Conservation (phyloP, 1,139 yeast genomes). For the Hyphopichia pseudoburtonii region DNA sequence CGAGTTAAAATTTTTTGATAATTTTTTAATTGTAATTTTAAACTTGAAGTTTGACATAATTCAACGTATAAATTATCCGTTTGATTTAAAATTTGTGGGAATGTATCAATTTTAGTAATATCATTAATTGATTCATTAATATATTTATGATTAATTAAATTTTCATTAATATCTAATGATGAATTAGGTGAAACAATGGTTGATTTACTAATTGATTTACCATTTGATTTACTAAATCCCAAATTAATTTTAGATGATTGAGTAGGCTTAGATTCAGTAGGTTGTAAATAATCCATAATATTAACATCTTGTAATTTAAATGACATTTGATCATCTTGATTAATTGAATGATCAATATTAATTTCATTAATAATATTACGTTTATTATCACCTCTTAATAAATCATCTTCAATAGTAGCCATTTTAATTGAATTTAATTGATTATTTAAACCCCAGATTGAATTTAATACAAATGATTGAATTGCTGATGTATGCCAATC, state of each 20-base stretch:
- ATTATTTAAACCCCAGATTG: constrained; percentile 41
- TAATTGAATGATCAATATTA: constrained; percentile 12
- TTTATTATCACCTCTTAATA: constrained; percentile 25
- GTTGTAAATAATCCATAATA: constrained; percentile 12
- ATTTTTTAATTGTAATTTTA: constrained; percentile 44
- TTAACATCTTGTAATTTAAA: constrained; percentile 11
- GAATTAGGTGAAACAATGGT: constrained; percentile 10
- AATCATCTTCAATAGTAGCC: constrained; percentile 32
- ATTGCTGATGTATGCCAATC: constrained; percentile 46
- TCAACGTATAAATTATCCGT: constrained; percentile 33
- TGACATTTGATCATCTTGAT: neutral
- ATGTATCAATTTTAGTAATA: constrained; percentile 31
- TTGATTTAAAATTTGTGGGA: constrained; percentile 25
- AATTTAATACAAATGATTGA: constrained; percentile 30
- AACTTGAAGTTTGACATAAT: constrained; percentile 45
- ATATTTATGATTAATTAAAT: constrained; percentile 16
- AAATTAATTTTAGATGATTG: constrained; percentile 8
- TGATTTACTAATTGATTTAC: constrained; percentile 4
- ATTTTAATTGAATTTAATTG: constrained; percentile 23
- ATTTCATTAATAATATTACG: constrained; percentile 39
- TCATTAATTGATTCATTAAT: constrained; percentile 18
- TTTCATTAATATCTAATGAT: constrained; percentile 9
- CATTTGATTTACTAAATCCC: constrained; percentile 7
- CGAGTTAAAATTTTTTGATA: constrained; percentile 49
- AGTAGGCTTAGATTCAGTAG: neutral